Conservation (phyloP, 257 asterid genomes). For the Thymus quinquecostatus region DNA sequence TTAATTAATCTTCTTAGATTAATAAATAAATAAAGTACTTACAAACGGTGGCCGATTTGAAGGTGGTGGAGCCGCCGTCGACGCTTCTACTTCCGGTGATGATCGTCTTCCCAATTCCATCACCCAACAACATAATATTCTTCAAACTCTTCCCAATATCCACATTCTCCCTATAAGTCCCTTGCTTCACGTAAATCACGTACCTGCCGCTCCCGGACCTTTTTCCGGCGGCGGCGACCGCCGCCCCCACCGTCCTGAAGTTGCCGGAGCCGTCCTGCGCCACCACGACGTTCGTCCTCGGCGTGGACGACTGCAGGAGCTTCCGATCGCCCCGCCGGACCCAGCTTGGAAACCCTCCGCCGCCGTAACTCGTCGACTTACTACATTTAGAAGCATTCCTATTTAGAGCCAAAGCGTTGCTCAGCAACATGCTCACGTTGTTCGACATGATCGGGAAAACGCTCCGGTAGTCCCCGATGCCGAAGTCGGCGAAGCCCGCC, state of each 20-base stretch:
- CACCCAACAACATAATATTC: constrained; percentile 83
- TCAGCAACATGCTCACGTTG: constrained; percentile 59
- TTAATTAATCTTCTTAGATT: too few species aligned
- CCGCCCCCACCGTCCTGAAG: constrained; percentile 57
- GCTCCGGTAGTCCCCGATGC: constrained; percentile 33
- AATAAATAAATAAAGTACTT: constrained; percentile 21
- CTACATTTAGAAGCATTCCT: constrained; percentile 25
- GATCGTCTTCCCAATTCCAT: constrained; percentile 86
- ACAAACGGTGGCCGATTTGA: constrained; percentile 85
- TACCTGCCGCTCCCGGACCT: constrained; percentile 53
- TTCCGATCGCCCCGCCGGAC: constrained; percentile 60
- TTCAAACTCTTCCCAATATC: constrained; percentile 50
- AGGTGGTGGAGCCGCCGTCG: constrained; percentile 80
- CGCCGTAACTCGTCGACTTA: background rate
- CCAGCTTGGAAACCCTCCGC: constrained; percentile 71
- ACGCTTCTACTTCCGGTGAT: constrained; percentile 84
- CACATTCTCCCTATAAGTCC: constrained; percentile 75
- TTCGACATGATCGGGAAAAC: constrained; percentile 51
- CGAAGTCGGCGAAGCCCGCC: constrained; percentile 62
- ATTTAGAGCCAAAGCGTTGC: constrained; percentile 67
- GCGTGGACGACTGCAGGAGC: constrained; percentile 51
- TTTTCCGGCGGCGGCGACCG: constrained; percentile 53
- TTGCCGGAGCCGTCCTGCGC: constrained; percentile 77
- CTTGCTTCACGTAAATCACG: constrained; percentile 74
- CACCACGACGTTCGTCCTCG: constrained; percentile 56